phyloP scores from a whole-genome alignment of 2,329 filamentous ascomycete species.

The Cadophora sp. region DNA sequence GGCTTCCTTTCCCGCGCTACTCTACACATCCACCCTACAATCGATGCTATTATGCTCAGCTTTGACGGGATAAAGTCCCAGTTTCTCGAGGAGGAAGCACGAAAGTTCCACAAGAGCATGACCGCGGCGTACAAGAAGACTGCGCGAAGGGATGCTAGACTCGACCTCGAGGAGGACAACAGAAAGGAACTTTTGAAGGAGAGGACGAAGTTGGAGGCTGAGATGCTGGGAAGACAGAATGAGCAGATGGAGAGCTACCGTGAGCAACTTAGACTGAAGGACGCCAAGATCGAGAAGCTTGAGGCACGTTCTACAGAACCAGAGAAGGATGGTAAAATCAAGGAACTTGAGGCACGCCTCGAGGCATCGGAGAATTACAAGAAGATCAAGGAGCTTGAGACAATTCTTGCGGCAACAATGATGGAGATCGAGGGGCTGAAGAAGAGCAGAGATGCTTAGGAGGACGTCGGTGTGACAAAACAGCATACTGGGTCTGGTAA shows the following conservation, averaged over 20 bases:
- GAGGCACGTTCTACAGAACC: neutral
- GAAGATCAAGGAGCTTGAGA: neutral
- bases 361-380: neutral
- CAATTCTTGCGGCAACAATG: neutral
- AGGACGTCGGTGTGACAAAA: neutral
- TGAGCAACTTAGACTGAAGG: slow-evolving; percentile 5
- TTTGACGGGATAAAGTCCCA: slow-evolving; percentile 2
- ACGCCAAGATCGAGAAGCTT: neutral
- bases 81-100: slow-evolving; percentile 1
- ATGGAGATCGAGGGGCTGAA: neutral
- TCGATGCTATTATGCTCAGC: too few species aligned
- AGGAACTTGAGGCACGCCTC: neutral
- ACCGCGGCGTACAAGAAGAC: slow-evolving; percentile 9
- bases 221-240: slow-evolving; percentile 3
- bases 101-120: neutral
- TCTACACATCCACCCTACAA: too few species aligned
- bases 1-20: too few species aligned
- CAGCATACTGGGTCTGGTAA: neutral
- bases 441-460: neutral
- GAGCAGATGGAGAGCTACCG: neutral
- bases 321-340: neutral
- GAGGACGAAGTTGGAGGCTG: slow-evolving; percentile 12
- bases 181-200: neutral
- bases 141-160: slow-evolving; percentile 3
- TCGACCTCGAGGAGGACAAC: slow-evolving; percentile 13